Conservation (phyloP, 2,329 filamentous ascomycete species). For the Colletotrichum viniferum region DNA sequence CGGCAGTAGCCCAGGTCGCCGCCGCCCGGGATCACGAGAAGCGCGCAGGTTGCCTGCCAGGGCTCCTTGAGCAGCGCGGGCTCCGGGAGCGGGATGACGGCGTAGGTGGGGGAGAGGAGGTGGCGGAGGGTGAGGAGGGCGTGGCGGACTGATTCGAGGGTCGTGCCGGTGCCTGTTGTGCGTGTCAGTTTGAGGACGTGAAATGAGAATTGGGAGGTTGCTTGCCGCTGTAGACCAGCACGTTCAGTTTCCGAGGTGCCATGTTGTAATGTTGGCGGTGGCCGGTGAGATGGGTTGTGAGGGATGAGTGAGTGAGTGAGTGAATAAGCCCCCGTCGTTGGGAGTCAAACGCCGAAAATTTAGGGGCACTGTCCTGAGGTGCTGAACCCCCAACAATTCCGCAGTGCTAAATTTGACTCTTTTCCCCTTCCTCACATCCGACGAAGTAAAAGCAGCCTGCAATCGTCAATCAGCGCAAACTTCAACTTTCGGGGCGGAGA, state of each 20-base stretch:
- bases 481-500: fast-evolving
- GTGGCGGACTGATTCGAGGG: constrained; percentile 86
- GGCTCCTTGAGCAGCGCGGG: constrained; percentile 86
- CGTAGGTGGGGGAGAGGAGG: constrained; percentile 88
- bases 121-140: constrained; percentile 86
- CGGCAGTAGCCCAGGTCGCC: constrained; percentile 94
- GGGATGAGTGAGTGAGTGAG: background rate
- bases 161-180: constrained; percentile 76
- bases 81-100: constrained; percentile 84
- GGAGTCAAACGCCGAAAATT: background rate
- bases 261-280: constrained; percentile 44
- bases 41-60: constrained; percentile 84
- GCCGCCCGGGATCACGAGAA: constrained; percentile 91
- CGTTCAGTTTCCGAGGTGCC: constrained; percentile 77
- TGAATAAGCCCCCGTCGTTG: background rate
- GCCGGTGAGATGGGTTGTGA: background rate
- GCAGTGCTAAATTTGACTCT: background rate
- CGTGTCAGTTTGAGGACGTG: constrained; percentile 25
- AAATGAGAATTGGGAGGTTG: constrained; percentile 24
- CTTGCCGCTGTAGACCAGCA: constrained; percentile 89
- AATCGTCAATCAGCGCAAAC: background rate
- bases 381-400: background rate
- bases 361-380: constrained; percentile 3
- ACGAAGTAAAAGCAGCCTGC: background rate
- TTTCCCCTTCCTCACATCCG: background rate